A percentile compares a stretch with the other conserved stretches of the same genome.
phyloP scores from a whole-genome alignment of 148 eudicot species.

The Amaranthus hypochondriacus region DNA sequence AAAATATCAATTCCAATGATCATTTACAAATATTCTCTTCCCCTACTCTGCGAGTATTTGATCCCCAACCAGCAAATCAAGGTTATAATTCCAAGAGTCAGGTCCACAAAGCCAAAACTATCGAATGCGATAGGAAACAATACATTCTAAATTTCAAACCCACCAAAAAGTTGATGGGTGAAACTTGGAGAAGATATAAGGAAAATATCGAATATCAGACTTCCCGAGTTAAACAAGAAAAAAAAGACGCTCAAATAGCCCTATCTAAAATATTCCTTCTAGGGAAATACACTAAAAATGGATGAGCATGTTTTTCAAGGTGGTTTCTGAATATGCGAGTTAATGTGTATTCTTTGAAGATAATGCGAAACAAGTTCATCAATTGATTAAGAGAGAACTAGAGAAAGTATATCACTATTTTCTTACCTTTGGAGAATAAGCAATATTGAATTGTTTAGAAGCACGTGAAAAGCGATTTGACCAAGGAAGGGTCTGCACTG shows the following conservation, averaged over 20 bases:
- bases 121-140: too few relatives aligned
- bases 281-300: neutral
- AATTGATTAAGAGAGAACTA: neutral
- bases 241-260: neutral
- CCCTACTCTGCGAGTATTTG: too few relatives aligned
- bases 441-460: slow-evolving; percentile 62
- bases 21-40: too few relatives aligned
- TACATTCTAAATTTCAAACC: too few relatives aligned
- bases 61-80: too few relatives aligned
- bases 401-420: slow-evolving; percentile 9
- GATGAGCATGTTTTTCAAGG: neutral
- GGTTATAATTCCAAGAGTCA: too few relatives aligned
- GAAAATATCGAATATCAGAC: too few relatives aligned
- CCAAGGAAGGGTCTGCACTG: slow-evolving; percentile 63
- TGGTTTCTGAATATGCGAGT: neutral
- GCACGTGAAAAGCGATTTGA: slow-evolving; percentile 67
- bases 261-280: neutral
- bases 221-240: neutral
- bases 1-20: too few relatives aligned
- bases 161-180: too few relatives aligned
- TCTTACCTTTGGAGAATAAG: slow-evolving; percentile 72
- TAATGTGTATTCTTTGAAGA: neutral
- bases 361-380: neutral
- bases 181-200: too few relatives aligned
- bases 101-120: too few relatives aligned